Percentiles rank a stretch among this genome's conserved stretches.
Evolutionary conservation across 306 rosid species (phyloP).

Genomic region (Lotus japonicus): DNA sequence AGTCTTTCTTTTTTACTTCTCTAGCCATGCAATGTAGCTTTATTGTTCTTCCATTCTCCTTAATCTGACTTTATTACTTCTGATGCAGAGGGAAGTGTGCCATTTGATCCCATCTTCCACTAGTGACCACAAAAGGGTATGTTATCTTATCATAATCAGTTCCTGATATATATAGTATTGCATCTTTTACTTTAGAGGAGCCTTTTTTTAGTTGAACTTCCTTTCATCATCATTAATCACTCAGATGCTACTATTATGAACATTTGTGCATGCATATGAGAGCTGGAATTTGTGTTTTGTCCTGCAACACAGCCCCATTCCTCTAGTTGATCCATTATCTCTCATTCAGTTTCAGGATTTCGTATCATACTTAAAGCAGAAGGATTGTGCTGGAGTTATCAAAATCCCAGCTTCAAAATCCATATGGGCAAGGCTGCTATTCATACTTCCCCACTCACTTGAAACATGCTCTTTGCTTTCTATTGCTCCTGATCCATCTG

Average conservation of each 20-base stretch:
- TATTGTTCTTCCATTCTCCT: neutral
- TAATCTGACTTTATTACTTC: conserved; percentile 6
- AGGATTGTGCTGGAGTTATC: conserved; percentile 95
- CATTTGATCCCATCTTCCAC: conserved; percentile 71
- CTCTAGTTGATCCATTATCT: conserved; percentile 17
- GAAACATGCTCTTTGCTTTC: conserved; percentile 77
- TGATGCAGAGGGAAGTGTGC: conserved; percentile 87
- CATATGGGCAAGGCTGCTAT: conserved; percentile 90
- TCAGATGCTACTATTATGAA: neutral
- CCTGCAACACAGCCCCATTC: neutral
- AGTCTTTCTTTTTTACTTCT: neutral
- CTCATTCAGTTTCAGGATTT: conserved; percentile 89
- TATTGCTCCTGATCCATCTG: conserved; percentile 58
- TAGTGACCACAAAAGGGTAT: conserved; percentile 67
- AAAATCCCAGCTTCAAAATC: conserved; percentile 73
- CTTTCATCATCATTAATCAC: conserved; percentile 5
- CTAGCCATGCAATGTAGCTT: neutral
- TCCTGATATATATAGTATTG: conserved; percentile 5
- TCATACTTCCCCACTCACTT: conserved; percentile 75
- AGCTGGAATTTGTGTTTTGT: neutral
- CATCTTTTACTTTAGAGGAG: neutral
- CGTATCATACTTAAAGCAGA: conserved; percentile 83
- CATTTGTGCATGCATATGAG: neutral
- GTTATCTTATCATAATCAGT: conserved; percentile 21
- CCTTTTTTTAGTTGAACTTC: neutral